These are phyloP conservation scores for Hymenoscyphus linearis DNA, from an alignment of 2,329 filamentous ascomycete genomes.

Conservation along the genomic window DNA sequence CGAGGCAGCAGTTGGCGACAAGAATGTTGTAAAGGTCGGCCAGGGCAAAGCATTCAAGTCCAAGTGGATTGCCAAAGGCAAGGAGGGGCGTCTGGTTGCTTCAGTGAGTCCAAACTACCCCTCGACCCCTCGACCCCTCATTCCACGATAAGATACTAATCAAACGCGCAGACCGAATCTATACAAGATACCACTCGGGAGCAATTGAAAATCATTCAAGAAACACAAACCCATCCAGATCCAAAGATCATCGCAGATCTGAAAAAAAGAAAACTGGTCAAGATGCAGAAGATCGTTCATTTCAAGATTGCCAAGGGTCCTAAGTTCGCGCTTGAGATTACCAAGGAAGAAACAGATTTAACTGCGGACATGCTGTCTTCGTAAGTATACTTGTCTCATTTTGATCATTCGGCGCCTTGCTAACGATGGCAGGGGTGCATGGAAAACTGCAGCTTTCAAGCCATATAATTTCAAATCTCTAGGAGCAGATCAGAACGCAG, in stretches of 20 bases:
- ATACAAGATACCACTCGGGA: slow-evolving; percentile 77
- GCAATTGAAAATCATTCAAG: slow-evolving; percentile 67
- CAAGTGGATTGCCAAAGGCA: slow-evolving; percentile 63
- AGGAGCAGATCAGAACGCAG: slow-evolving; percentile 55
- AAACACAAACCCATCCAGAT: slow-evolving; percentile 64
- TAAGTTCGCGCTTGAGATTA: slow-evolving; percentile 83
- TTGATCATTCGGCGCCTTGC: slow-evolving; percentile 4
- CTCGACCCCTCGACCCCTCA: not conserved
- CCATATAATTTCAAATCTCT: slow-evolving; percentile 70
- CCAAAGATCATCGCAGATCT: slow-evolving; percentile 73
- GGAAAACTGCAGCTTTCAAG: slow-evolving; percentile 90
- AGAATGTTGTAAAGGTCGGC: slow-evolving; percentile 74
- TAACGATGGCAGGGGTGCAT: slow-evolving; percentile 56
- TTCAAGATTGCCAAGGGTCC: slow-evolving; percentile 81
- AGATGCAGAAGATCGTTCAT: slow-evolving; percentile 74
- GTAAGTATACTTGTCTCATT: slow-evolving; percentile 22
- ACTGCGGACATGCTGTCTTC: slow-evolving; percentile 86
- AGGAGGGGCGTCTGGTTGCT: slow-evolving; percentile 50
- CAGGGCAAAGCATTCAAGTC: slow-evolving; percentile 89
- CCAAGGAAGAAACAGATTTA: slow-evolving; percentile 91
- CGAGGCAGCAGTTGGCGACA: slow-evolving; percentile 64
- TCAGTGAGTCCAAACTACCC: slow-evolving; percentile 36
- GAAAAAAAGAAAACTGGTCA: slow-evolving; percentile 87
- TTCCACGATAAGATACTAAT: not conserved
- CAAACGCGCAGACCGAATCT: slow-evolving; percentile 48